These are phyloP conservation scores for Rhizopogon sp. DNA, from an alignment of 768 basidiomycete species.

Conservation along the genomic window DNA sequence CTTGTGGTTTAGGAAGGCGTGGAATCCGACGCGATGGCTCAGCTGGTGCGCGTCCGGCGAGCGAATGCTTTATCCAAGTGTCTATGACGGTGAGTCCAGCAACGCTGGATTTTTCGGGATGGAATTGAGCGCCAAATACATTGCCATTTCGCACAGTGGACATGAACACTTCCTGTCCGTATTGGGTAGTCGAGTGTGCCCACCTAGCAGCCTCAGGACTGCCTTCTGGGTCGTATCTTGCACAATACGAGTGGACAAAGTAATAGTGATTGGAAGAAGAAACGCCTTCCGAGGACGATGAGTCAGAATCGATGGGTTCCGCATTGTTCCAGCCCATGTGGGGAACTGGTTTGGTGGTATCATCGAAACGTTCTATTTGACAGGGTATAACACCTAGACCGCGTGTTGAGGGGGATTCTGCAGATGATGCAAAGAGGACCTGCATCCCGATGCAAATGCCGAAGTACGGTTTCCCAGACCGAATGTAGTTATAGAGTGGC, in stretches of 20 bases:
- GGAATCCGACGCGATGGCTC: conserved; percentile 31
- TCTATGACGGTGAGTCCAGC: conserved; percentile 80
- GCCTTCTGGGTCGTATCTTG: conserved; percentile 58
- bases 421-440: conserved; percentile 83
- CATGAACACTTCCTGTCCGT: conserved; percentile 89
- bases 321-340: conserved; percentile 98
- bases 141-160: conserved; percentile 79
- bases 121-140: conserved; percentile 92
- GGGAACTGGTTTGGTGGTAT: conserved; percentile 80
- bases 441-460: conserved; percentile 99
- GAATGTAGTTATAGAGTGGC: conserved; percentile 78
- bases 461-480: conserved; percentile 88
- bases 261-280: conserved; percentile 73
- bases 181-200: conserved; percentile 85
- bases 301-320: conserved; percentile 46
- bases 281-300: conserved; percentile 40
- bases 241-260: conserved; percentile 95
- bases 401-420: conserved; percentile 60
- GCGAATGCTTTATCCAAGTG: conserved; percentile 68
- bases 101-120: conserved; percentile 94
- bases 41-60: conserved; percentile 31
- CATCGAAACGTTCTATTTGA: conserved; percentile 69
- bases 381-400: conserved; percentile 87
- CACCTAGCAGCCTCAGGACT: conserved; percentile 61
- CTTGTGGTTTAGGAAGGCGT: conserved; percentile 37